Conservation (phyloP, 805 yeast species). For the Wickerhamiella nectarea region DNA sequence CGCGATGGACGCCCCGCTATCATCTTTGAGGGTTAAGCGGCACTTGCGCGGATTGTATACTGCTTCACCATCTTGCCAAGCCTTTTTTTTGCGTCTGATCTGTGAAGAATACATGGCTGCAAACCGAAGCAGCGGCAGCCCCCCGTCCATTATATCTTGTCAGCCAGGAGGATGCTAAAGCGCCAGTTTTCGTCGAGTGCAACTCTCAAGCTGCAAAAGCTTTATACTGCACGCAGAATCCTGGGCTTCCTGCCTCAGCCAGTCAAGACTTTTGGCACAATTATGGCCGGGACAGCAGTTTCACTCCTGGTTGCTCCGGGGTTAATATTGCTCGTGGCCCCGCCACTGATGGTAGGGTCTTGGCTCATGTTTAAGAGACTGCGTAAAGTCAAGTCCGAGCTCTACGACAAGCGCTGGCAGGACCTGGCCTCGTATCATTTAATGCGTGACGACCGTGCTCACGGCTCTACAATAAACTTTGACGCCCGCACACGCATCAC, state of each 20-base stretch:
- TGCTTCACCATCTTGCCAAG: slow-evolving; percentile 10
- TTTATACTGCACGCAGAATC: background rate
- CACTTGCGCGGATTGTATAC: slow-evolving; percentile 3
- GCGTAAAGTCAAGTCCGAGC: slow-evolving; percentile 1
- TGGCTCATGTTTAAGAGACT: background rate
- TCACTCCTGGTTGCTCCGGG: slow-evolving; percentile 8
- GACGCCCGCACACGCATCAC: slow-evolving; percentile 5
- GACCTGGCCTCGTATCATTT: slow-evolving; percentile 7
- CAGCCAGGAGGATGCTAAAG: background rate
- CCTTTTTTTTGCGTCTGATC: slow-evolving; percentile 7
- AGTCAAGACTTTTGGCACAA: slow-evolving; percentile 7
- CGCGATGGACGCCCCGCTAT: slow-evolving; percentile 1
- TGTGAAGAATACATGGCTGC: slow-evolving; percentile 3
- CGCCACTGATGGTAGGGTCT: slow-evolving; percentile 6
- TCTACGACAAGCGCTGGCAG: slow-evolving; percentile 6
- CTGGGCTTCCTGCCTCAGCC: slow-evolving; percentile 8
- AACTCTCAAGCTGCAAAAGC: background rate
- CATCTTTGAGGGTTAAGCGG: slow-evolving; percentile 5
- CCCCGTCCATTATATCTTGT: too few species aligned
- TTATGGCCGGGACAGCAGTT: slow-evolving; percentile 2
- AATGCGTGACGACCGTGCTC: background rate
- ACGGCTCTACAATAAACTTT: background rate
- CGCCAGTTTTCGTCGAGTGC: background rate
- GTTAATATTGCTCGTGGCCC: slow-evolving; percentile 5
- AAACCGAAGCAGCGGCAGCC: background rate